A percentile compares a stretch with the other conserved stretches of the same genome.
Conservation (phyloP, 2,329 filamentous ascomycete species). For the Xylaria sp. region DNA sequence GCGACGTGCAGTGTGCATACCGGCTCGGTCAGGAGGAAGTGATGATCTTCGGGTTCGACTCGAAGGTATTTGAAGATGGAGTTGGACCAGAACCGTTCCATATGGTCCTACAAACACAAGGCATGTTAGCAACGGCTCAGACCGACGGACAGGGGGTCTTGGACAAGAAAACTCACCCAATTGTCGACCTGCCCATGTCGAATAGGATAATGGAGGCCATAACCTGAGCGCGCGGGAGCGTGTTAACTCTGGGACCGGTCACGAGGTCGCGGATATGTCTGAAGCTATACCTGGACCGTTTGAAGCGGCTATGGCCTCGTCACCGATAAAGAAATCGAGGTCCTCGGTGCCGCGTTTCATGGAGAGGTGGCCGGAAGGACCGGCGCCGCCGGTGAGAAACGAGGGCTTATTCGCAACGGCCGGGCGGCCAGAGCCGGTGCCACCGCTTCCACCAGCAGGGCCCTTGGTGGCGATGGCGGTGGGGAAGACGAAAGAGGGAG, state of each 20-base stretch:
- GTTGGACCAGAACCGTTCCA: conserved; percentile 99
- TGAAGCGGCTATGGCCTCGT: conserved; percentile 88
- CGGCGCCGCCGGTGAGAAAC: conserved; percentile 90
- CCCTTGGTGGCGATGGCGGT: conserved; percentile 98
- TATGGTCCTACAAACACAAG: conserved; percentile 80
- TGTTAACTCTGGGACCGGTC: conserved; percentile 11
- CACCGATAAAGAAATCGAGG: conserved; percentile 97
- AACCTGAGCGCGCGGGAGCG: conserved; percentile 64
- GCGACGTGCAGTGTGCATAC: conserved; percentile 64
- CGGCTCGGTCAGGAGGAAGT: conserved; percentile 97
- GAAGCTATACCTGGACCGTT: conserved; percentile 76
- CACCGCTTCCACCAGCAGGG: conserved; percentile 73
- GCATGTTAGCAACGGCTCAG: conserved; percentile 24
- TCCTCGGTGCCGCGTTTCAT: conserved; percentile 97
- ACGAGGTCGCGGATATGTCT: neutral
- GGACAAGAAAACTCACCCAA: conserved; percentile 70
- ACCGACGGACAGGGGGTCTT: neutral
- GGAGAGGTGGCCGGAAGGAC: conserved; percentile 82
- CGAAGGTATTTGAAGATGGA: conserved; percentile 99
- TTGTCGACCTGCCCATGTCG: conserved; percentile 99
- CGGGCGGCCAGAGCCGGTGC: conserved; percentile 86
- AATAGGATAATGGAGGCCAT: conserved; percentile 97
- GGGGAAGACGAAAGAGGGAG: conserved; percentile 98
- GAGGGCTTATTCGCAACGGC: conserved; percentile 94
- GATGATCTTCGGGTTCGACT: conserved; percentile 98